phyloP scores from a whole-genome alignment of 345 rosid species.

The Excoecaria agallocha region DNA sequence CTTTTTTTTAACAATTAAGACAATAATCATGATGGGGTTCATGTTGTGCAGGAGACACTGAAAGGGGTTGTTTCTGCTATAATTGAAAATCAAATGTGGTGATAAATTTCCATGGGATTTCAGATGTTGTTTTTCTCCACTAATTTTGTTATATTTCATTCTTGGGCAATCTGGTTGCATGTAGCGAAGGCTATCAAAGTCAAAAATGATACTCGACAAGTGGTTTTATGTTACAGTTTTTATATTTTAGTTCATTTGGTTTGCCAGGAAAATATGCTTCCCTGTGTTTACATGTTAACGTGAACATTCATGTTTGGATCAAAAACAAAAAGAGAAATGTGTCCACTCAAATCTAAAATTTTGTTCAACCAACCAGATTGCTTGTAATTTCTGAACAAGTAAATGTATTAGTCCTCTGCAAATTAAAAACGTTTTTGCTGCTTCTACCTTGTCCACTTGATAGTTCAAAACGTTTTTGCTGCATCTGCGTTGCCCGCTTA shows the following conservation, averaged over 20 bases:
- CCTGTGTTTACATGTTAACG: no score
- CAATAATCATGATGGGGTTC: background rate
- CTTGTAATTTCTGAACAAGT: background rate
- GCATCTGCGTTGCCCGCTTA: no score
- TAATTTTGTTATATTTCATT: background rate
- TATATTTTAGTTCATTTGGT: background rate
- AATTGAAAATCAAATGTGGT: conserved; percentile 71
- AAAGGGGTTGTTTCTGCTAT: conserved; percentile 69
- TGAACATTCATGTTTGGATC: no score
- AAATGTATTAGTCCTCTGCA: no score
- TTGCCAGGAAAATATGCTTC: background rate
- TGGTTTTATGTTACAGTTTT: background rate
- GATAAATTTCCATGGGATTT: background rate
- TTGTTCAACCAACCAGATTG: background rate
- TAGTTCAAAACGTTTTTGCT: no score
- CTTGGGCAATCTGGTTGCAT: background rate
- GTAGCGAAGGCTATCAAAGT: background rate
- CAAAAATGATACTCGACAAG: background rate
- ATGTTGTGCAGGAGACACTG: conserved; percentile 62
- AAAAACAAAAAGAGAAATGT: background rate
- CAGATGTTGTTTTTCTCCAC: background rate
- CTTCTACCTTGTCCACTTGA: no score
- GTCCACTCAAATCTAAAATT: background rate
- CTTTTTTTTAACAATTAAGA: background rate
- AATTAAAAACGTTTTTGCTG: no score